Base-by-base conservation (phyloP, 2,329 filamentous ascomycete genomes). In the Incumbomyces lentus region DNA sequence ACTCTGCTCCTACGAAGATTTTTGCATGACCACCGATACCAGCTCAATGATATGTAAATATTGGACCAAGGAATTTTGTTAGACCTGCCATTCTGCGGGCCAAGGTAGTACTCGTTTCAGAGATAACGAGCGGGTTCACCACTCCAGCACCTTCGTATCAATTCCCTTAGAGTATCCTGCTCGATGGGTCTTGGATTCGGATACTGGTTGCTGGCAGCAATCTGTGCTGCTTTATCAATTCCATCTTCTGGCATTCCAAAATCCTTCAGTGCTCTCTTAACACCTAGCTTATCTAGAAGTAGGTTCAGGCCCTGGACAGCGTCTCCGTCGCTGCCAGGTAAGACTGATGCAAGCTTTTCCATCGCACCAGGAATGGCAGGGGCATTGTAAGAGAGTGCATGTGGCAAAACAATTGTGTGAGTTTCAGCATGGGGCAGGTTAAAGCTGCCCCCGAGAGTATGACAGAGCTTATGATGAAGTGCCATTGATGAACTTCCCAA, bases 401-500 rank as follows among this genome's bases (percentile, higher is more conserved):
- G 79, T 0, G 79, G 78, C 6, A 82, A 64, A 1, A 82, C 70
- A 29, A 77, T 73, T 0, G 78, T 78, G 55, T 83, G 80, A 0
- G 78, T 82, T 59, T 82, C 77, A 1, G 79, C 76, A 50, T 84
- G 79, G 0, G 79, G 77, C 6, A 84, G 68, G 50, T 75, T 72
- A 60, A 82, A 80, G 54, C 69, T 74, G 6, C 79, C 80, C 18
- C 79, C 79, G 1, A 82, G 66, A 0, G 75, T 76, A 57, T 83
- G 79, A 62, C 78, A 82, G 1, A 84, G 70, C 59, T 83, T 84
- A 62, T 83, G 79, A 57, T 83, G 80, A 12, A 83, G 69, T 2
- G 76, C 71, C 76, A 82, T 82, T 44, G 71, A 71, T 2, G 77
- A 74, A 48, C 66, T 73, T 5, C 78, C 78, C 1, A 82, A 67